Evolutionary conservation across 768 basidiomycete species (phyloP).

Genomic region (Leucocoprinus leucothites): DNA sequence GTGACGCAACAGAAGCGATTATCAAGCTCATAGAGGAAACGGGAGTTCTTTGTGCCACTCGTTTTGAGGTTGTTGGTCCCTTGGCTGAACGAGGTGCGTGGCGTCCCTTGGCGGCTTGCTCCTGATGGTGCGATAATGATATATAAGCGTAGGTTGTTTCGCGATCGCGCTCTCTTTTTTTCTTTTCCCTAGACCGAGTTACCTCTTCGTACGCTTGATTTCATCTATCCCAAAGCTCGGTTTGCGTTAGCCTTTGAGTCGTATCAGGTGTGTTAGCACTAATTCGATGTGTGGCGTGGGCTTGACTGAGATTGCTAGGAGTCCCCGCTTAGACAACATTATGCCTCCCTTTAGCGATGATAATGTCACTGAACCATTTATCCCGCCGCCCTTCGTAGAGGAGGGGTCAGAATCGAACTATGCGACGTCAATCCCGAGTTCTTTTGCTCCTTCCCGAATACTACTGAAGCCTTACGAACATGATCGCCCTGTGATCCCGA

Average conservation of each 20-base stretch:
- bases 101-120: background rate
- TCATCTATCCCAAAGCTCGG: background rate
- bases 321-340: background rate
- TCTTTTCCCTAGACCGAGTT: no score
- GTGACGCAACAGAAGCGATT: background rate
- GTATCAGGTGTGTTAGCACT: no score
- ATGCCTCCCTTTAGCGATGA: constrained; percentile 4
- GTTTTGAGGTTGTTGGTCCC: background rate
- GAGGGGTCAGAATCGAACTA: background rate
- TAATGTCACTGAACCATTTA: background rate
- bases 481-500: constrained; percentile 7
- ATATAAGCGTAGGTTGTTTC: background rate
- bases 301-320: background rate
- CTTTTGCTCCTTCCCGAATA: background rate
- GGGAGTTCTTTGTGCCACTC: background rate
- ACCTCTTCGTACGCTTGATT: no score
- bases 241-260: no score
- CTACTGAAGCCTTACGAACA: background rate
- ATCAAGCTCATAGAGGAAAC: background rate
- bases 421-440: background rate
- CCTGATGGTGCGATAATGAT: background rate
- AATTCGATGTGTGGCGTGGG: no score
- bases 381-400: background rate
- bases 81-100: background rate
- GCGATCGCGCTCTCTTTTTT: no score